These are phyloP conservation scores for Dendryphion nanum DNA, from an alignment of 2,329 filamentous ascomycete genomes.

Conservation along the genomic window DNA sequence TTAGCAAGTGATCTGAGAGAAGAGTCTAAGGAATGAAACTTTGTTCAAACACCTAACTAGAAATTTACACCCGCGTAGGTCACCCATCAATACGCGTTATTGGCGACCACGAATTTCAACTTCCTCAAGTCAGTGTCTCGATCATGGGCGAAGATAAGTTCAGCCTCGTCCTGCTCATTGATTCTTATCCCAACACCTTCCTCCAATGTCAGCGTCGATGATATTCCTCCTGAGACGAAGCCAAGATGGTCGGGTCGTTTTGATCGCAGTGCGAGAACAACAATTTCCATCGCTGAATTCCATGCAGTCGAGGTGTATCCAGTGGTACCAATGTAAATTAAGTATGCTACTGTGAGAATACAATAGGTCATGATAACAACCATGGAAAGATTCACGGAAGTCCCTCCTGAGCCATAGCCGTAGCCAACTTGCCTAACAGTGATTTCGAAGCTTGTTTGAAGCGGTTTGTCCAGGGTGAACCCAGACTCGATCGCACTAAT, in stretches of 20 bases:
- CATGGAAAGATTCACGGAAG: background rate
- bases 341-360: conserved; percentile 4
- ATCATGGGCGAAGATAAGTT: conserved; percentile 13
- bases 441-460: no score
- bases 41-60: no score
- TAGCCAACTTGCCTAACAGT: background rate
- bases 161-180: conserved; percentile 6
- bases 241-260: conserved; percentile 9
- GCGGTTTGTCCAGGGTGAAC: no score
- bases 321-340: conserved; percentile 8
- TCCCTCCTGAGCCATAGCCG: background rate
- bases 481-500: no score
- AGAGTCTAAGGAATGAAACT: no score
- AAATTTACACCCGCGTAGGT: no score
- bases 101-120: background rate
- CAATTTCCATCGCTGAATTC: conserved; percentile 12
- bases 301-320: conserved; percentile 14
- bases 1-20: no score
- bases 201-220: conserved; percentile 10
- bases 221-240: conserved; percentile 1
- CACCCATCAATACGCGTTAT: background rate
- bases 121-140: background rate
- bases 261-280: conserved; percentile 15
- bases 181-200: conserved; percentile 13
- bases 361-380: background rate